A percentile compares a stretch with the other conserved stretches of the same genome.
phyloP scores from a whole-genome alignment of 495 filamentous ascomycete species.

The Xylaria intraflava region DNA sequence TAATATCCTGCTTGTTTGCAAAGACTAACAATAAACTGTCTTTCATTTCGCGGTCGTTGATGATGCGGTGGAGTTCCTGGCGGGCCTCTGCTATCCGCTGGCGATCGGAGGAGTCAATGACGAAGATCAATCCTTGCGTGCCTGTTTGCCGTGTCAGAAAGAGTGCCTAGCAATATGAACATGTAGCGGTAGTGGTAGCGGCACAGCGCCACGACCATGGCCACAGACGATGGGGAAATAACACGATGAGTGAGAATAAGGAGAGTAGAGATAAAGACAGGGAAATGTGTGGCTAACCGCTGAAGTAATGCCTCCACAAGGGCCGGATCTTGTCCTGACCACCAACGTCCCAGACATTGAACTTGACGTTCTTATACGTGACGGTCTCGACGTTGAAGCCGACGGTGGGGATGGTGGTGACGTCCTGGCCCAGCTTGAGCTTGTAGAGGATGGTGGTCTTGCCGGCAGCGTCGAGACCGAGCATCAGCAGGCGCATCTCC shows the following conservation, averaged over 20 bases:
- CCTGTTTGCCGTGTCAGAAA: constrained; percentile 39
- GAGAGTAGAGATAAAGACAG: constrained; percentile 1
- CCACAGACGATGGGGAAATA: not conserved
- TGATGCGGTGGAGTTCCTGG: constrained; percentile 87
- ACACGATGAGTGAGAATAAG: not conserved
- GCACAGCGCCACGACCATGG: not conserved
- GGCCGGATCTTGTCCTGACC: constrained; percentile 99
- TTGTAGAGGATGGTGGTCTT: constrained; percentile 99
- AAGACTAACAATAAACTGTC: constrained; percentile 90
- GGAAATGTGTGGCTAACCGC: constrained; percentile 50
- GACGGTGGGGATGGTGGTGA: constrained; percentile 98
- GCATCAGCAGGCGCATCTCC: constrained; percentile 97
- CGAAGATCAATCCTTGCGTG: constrained; percentile 96
- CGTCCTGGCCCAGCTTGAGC: constrained; percentile 94
- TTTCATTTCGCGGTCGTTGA: constrained; percentile 97
- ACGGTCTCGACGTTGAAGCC: constrained; percentile 99
- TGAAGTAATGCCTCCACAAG: constrained; percentile 98
- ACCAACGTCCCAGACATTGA: constrained; percentile 99
- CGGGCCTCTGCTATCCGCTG: constrained; percentile 82
- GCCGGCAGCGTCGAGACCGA: constrained; percentile 93
- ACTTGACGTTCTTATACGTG: constrained; percentile 98
- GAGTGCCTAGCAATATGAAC: not conserved
- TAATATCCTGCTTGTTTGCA: constrained; percentile 96
- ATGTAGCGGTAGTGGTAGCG: too few species aligned
- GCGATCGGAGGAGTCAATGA: constrained; percentile 87